A percentile compares a stretch with the other conserved stretches of the same genome.
phyloP scores from a whole-genome alignment of 768 basidiomycete species.

The Phanerochaete sordida region DNA sequence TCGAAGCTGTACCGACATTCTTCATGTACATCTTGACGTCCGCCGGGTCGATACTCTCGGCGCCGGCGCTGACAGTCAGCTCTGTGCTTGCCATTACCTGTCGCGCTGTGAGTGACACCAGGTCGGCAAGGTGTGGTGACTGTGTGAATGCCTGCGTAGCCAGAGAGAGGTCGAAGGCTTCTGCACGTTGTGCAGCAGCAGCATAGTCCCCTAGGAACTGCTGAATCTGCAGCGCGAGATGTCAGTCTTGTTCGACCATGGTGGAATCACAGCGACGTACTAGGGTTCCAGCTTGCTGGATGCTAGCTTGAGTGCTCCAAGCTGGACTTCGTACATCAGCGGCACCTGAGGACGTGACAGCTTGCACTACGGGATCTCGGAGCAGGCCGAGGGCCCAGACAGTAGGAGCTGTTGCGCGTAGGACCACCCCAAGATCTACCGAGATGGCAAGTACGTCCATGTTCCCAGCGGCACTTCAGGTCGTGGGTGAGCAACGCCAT shows the following conservation, averaged over 20 bases:
- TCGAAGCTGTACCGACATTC: conserved; percentile 12
- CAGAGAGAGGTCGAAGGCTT: conserved; percentile 21
- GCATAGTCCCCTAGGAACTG: conserved; percentile 17
- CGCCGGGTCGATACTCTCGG: conserved; percentile 16
- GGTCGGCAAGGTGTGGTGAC: conserved; percentile 19
- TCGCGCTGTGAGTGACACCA: conserved; percentile 23
- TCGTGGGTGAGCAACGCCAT: no score
- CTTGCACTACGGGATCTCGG: conserved; percentile 23
- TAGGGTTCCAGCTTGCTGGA: conserved; percentile 12
- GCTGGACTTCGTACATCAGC: conserved; percentile 15
- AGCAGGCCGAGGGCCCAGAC: conserved; percentile 27
- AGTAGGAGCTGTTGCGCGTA: conserved; percentile 14
- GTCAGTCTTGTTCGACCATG: no score
- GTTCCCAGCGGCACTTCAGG: neutral
- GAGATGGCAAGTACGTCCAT: conserved; percentile 24
- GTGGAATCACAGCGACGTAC: no score
- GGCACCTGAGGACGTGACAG: conserved; percentile 10
- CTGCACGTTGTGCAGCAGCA: conserved; percentile 14
- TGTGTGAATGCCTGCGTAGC: conserved; percentile 15
- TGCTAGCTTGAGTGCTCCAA: conserved; percentile 5
- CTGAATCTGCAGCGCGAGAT: conserved; percentile 11
- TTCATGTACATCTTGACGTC: conserved; percentile 25
- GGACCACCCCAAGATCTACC: conserved; percentile 22
- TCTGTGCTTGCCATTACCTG: conserved; percentile 24
- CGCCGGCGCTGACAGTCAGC: conserved; percentile 15